A percentile compares a stretch with the other conserved stretches of the same genome.
phyloP scores from a whole-genome alignment of 176 grass and related monocot genomes.

The Oropetium thomaeum region DNA sequence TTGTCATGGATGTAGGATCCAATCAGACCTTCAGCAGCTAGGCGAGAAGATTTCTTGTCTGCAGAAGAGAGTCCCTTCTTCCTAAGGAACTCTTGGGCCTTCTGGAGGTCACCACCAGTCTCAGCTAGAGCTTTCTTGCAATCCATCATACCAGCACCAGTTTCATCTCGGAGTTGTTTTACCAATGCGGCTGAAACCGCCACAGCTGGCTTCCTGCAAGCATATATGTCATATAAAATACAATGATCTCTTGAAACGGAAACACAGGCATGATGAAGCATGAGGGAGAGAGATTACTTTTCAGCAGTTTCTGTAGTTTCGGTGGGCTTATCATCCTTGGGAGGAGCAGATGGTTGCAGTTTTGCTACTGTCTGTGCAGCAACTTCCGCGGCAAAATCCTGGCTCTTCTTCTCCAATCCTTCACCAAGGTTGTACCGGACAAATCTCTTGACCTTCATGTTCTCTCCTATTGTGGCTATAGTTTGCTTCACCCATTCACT shows the following conservation, averaged over 20 bases:
- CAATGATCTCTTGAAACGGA: neutral
- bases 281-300: conserved; percentile 56
- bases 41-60: conserved; percentile 91
- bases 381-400: conserved; percentile 94
- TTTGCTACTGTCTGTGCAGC: conserved; percentile 80
- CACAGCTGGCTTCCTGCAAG: conserved; percentile 63
- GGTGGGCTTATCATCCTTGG: conserved; percentile 53
- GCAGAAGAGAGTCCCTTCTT: conserved; percentile 98
- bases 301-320: conserved; percentile 60
- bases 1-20: conserved; percentile 92
- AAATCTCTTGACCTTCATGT: conserved; percentile 93
- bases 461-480: conserved; percentile 85
- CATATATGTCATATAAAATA: conserved; percentile 22
- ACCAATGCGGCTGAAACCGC: conserved; percentile 80
- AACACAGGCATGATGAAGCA: neutral
- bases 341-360: conserved; percentile 26
- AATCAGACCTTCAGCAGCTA: conserved; percentile 86
- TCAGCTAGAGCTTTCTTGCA: conserved; percentile 94
- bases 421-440: conserved; percentile 93
- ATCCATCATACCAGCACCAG: conserved; percentile 98
- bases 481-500: conserved; percentile 93
- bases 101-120: conserved; percentile 68
- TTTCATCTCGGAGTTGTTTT: conserved; percentile 95
- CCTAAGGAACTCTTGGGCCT: conserved; percentile 86
- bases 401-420: conserved; percentile 93